Base-by-base conservation (phyloP, 2,329 filamentous ascomycete species). In the Aspergillus clavatus region DNA sequence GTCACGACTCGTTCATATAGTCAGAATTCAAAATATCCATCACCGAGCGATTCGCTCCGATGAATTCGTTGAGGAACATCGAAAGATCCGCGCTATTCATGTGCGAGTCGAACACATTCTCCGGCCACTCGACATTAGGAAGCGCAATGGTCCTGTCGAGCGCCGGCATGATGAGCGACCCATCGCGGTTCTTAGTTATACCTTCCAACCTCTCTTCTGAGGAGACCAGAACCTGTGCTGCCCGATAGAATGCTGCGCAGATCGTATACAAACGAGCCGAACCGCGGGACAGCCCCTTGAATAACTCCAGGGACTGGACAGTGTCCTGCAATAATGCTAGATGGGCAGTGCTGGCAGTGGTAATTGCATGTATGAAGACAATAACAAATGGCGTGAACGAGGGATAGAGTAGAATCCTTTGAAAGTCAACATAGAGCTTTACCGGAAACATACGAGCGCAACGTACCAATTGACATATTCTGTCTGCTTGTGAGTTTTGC, bases 381-480 rank as follows among this genome's bases (percentile, higher is more conserved):
- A 61, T 57, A 11, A 60, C 47, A 14, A 60, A 58, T 0, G 59
- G 59, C 2, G 59, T 55, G 22, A 59, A 61, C 2, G 59, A 60
- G 0, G 56, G 52, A 24, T 61, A 61, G 0, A 61, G 38, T 6
- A 61, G 31, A 12, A 58, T 58, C 45, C 55, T 56, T 27, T 42
- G 35, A 8, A 24, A 48, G 36, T 14, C 7, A 7, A 12, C 8
- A 5, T 37, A 1, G 18, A n/a, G n/a, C 7, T 12, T 7, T 8
- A n/a, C 14, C 12, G 8, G 14, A 16, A 12, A 12, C 5, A 6
- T 11, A 2, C 4, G 4, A 8, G 11, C 16, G 11, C 56, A 10
- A n/a, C n/a, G n/a, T 16, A 60, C 56, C 54, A 58, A 12, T 58
- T 57, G 2, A 58, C 58, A 28, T 60, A 60, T 57, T 60, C 58